Evolutionary conservation across 2,329 filamentous ascomycete genomes (phyloP).

Genomic region (Xylaria sp.): DNA sequence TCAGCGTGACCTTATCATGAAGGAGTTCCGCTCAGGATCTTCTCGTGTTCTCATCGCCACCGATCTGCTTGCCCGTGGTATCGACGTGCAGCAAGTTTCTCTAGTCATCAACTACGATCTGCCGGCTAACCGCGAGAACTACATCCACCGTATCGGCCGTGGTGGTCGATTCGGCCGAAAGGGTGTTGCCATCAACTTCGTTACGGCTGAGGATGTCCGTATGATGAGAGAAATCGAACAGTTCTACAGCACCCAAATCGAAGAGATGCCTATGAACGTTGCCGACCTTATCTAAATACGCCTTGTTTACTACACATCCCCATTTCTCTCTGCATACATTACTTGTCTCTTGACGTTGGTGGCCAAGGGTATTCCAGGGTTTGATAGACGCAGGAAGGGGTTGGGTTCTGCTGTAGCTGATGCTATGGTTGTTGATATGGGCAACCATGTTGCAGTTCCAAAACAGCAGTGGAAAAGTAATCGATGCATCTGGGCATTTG

Average conservation of each 20-base stretch:
- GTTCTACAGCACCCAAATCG: slow-evolving; percentile 99
- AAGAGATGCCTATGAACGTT: slow-evolving; percentile 99
- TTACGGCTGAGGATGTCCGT: slow-evolving; percentile 97
- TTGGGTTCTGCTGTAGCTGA: slow-evolving; percentile 31
- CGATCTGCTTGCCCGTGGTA: slow-evolving; percentile 97
- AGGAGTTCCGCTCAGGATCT: slow-evolving; percentile 99
- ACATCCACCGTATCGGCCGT: slow-evolving; percentile 99
- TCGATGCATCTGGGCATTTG: slow-evolving; percentile 50
- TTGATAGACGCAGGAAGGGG: slow-evolving; percentile 44
- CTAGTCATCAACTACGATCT: slow-evolving; percentile 99
- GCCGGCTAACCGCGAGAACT: slow-evolving; percentile 99
- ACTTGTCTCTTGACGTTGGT: slow-evolving; percentile 42
- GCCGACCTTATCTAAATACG: slow-evolving; percentile 76
- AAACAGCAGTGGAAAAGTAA: slow-evolving; percentile 46
- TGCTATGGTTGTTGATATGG: slow-evolving; percentile 39
- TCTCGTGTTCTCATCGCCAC: slow-evolving; percentile 99
- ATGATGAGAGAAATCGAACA: slow-evolving; percentile 99
- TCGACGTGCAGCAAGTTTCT: slow-evolving; percentile 99
- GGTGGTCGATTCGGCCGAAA: slow-evolving; percentile 99
- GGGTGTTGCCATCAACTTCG: slow-evolving; percentile 99
- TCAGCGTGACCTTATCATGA: slow-evolving; percentile 99
- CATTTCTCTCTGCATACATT: slow-evolving; percentile 46
- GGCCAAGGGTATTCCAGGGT: slow-evolving; percentile 44
- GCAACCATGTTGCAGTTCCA: slow-evolving; percentile 37
- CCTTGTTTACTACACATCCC: slow-evolving; percentile 36